Base-by-base conservation (phyloP, 139 green algal species). In the Chlamydomonas incerta region DNA sequence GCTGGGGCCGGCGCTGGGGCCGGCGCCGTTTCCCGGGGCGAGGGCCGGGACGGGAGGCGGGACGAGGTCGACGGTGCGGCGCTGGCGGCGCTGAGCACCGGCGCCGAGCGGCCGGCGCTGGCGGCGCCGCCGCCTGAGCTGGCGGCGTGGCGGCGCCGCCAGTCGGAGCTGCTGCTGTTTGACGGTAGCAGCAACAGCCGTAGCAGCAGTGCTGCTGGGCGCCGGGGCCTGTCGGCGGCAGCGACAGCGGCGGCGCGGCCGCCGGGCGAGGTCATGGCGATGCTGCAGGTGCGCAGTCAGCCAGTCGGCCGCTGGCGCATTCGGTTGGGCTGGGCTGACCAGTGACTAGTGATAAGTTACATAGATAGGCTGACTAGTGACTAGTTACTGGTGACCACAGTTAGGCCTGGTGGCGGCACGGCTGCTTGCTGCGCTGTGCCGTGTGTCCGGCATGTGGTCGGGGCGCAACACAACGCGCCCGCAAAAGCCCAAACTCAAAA, bases 111-210 rank as follows among this genome's bases (percentile, higher is more conserved):
- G 4, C 24, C 46, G 11, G 9, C 35, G 9, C 28, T 24, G 14
- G 18, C 18, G 33, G 28, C 20, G 13, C 47, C 66, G 13, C 52
- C 80, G 21, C n/a, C 24, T 0, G 80, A 85, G 23, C 77, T 83
- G 63, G 77, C 47, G 0, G n/a, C 77, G 17, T 83, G 77, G 77
- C 63, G 79, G 31, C 41, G 41, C 2, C 21, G 63, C 34, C 75
- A 82, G 77, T 8, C 14, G 65, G 33, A 66, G 37, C 34, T 63
- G 77, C 77, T 75, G 63, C 21, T 35, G 2, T 1, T 47, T 5
- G 71, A 17, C 17, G 29, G 23, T n/a, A 10, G 47, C 46, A 10
- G 37, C 2, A 35, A 0, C 33, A 34, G 21, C 57, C 1, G 3
- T 23, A 33, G 2, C 74, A 2, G 20, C 28, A 31, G 33, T 23